phyloP scores from a whole-genome alignment of 2,329 filamentous ascomycete species.

The Lachnellula subtilissima region DNA sequence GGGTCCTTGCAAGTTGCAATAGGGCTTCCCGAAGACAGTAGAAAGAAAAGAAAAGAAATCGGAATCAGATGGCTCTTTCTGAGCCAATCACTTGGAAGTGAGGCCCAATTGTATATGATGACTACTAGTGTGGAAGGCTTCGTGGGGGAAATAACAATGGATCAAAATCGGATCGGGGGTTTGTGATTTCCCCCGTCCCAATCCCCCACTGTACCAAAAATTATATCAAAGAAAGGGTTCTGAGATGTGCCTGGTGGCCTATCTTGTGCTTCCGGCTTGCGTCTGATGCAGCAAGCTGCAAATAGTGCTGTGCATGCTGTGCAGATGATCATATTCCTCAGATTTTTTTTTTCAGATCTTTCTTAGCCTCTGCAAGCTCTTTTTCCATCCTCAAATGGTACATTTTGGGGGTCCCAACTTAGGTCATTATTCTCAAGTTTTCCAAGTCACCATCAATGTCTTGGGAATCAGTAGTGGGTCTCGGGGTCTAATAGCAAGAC shows the following conservation, averaged over 20 bases:
- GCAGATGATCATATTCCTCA: not conserved
- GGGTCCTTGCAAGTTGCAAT: not conserved
- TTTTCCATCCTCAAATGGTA: not conserved
- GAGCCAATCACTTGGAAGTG: not conserved
- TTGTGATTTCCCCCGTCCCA: not conserved
- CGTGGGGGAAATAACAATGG: not conserved
- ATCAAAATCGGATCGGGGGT: not conserved
- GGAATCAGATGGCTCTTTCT: not conserved
- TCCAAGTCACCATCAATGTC: not conserved
- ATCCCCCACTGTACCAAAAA: not conserved
- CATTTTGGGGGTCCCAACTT: not conserved
- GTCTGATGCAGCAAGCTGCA: constrained; percentile 8
- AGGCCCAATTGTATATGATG: not conserved
- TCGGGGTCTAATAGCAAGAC: not conserved
- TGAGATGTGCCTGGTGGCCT: not conserved
- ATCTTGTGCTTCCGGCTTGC: not conserved
- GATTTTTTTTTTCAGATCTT: too few relatives aligned
- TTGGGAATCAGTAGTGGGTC: not conserved
- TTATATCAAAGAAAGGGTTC: not conserved
- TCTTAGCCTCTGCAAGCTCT: constrained; percentile 1
- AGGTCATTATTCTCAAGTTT: not conserved
- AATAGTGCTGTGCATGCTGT: constrained; percentile 6
- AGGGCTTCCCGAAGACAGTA: not conserved
- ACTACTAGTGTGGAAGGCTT: not conserved
- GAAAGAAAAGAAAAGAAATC: not conserved